Base-by-base conservation (phyloP, 495 filamentous ascomycete genomes). In the Niebla homalea region DNA sequence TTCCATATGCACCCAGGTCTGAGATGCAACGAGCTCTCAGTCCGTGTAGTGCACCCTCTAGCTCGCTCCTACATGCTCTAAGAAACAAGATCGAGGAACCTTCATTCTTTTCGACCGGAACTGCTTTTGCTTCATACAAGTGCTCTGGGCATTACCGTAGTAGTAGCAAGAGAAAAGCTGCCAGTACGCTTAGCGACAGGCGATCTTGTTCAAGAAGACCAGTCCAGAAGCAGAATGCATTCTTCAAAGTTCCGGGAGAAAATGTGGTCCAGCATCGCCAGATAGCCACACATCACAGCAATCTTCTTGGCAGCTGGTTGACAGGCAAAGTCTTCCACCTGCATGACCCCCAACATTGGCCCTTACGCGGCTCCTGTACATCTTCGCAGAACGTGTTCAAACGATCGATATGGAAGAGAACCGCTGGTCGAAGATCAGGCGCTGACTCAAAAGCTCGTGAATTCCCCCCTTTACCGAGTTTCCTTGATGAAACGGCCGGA, bases 31-130 rank as follows among this genome's bases (percentile, higher is more conserved):
- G 46, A 22, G 39, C 46, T 36, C 23, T 39, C 43, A 23, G 39
- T 12, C 19, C 46, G 14, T 19, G 23, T 45, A 21, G 61, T 42
- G 74, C 69, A 39, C 81, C 82, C 20, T 85, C 81, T 32, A 61
- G 69, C 39, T 67, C 69, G 29, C 67, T 84, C 8, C 67, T 86
- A 51, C 75, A 72, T 35, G 85, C 80, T 51, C 67, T 86, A 36
- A 74, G 73, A 45, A 70, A 69, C 32, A 81, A 84, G 61, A 73
- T 77, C 21, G 75, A 79, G 47, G 66, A 65, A 42, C 47, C 67
- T 14, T 69, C 63, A 49, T 74, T 73, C 55, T 74, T 78, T 65
- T 70, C 44, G 26, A 43, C 20, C 21, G 45, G 12, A 71, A 67
- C 54, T 14, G 20, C 43, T 7, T 11, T 12, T 12, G 8, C 7